A percentile compares a stretch with the other conserved stretches of the same genome.
These are phyloP conservation scores for Linnemannia zychae DNA, from an alignment of 192 early-diverging fungal genomes.

Conservation along the genomic window DNA sequence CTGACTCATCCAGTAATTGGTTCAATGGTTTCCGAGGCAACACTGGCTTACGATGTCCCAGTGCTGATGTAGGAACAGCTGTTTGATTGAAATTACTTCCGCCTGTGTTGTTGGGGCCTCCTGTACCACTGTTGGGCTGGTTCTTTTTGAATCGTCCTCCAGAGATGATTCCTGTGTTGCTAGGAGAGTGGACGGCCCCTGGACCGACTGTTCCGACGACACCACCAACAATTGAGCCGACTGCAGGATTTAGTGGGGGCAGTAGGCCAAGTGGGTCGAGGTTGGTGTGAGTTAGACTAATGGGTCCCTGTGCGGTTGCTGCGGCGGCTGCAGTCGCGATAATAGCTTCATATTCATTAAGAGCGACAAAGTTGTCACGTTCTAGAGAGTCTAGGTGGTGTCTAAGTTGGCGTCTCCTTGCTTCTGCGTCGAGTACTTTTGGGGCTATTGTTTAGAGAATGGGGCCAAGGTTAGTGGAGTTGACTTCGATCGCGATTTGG, in stretches of 20 bases:
- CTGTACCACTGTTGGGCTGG: not conserved
- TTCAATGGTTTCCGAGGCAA: slow-evolving; percentile 40
- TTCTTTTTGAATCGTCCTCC: slow-evolving; percentile 42
- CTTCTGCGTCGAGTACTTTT: slow-evolving; percentile 40
- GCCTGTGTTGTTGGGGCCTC: not conserved
- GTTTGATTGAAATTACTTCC: not conserved
- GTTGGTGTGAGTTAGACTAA: slow-evolving; percentile 47
- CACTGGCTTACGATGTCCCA: slow-evolving; percentile 32
- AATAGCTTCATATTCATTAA: slow-evolving; percentile 65
- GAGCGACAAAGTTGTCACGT: slow-evolving; percentile 65
- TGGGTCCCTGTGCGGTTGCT: slow-evolving; percentile 44
- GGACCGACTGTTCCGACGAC: slow-evolving; percentile 43
- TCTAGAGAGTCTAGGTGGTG: slow-evolving; percentile 67
- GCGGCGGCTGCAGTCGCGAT: slow-evolving; percentile 61
- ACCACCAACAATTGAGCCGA: slow-evolving; percentile 49
- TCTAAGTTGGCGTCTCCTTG: slow-evolving; percentile 51
- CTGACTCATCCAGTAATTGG: slow-evolving; percentile 44
- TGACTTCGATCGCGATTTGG: not conserved
- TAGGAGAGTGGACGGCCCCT: slow-evolving; percentile 11
- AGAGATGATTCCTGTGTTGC: slow-evolving; percentile 24
- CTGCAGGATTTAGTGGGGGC: slow-evolving; percentile 32
- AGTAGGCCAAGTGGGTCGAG: slow-evolving; percentile 39
- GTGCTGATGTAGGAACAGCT: not conserved
- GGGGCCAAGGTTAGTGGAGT: not conserved
- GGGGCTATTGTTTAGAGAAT: slow-evolving; percentile 7